Conservation (phyloP, 202 grass and related monocot species). For the Digitaria exilis region DNA sequence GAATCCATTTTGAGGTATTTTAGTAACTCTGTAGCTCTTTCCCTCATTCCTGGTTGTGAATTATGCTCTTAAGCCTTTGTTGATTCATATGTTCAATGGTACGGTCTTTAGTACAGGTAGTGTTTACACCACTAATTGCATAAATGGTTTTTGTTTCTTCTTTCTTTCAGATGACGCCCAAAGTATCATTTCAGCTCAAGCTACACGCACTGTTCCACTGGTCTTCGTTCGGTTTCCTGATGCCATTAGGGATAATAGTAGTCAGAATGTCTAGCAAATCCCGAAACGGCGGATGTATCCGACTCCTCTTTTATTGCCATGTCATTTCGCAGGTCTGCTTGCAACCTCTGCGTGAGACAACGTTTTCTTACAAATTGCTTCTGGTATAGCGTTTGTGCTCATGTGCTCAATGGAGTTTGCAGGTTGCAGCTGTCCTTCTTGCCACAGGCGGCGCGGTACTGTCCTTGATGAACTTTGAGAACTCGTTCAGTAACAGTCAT, state of each 20-base stretch:
- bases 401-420: slow-evolving; percentile 1
- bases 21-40: neutral
- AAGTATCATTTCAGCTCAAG: slow-evolving; percentile 77
- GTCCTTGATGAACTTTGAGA: slow-evolving; percentile 84
- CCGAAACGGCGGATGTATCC: slow-evolving; percentile 40
- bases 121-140: neutral
- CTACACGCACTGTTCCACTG: slow-evolving; percentile 89
- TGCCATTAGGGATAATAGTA: slow-evolving; percentile 85
- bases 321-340: slow-evolving; percentile 68
- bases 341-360: neutral
- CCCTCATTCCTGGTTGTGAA: neutral
- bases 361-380: neutral
- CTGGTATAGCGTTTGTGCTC: neutral
- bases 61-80: neutral
- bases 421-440: slow-evolving; percentile 75
- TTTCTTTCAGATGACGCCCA: slow-evolving; percentile 54
- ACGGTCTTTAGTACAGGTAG: neutral
- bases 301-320: slow-evolving; percentile 80
- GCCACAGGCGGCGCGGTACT: slow-evolving; percentile 73
- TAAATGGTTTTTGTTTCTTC: neutral
- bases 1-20: neutral
- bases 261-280: slow-evolving; percentile 74
- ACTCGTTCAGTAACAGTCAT: slow-evolving; percentile 89
- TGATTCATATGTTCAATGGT: neutral
- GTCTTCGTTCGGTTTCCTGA: slow-evolving; percentile 85